Evolutionary conservation across 306 rosid species (phyloP).

Genomic region (Lathyrus tuberosus): DNA sequence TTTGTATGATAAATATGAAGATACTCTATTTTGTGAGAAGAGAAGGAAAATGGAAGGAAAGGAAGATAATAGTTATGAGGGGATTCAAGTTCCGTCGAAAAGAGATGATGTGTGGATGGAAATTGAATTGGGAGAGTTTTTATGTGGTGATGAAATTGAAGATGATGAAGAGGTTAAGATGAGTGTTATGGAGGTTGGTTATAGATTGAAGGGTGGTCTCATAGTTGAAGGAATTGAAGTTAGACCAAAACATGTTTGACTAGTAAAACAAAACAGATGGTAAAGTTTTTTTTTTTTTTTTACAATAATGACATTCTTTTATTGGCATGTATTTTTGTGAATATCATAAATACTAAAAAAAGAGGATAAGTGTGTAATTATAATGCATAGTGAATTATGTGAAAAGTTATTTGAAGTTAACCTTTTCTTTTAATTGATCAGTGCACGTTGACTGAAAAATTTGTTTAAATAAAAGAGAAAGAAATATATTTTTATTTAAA

Average conservation of each 20-base stretch:
- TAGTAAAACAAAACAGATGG: background rate
- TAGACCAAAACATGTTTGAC: conserved; percentile 42
- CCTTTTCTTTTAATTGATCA: too few relatives aligned
- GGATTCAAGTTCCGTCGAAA: background rate
- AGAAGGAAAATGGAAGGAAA: conserved; percentile 21
- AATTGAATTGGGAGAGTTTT: conserved; percentile 68
- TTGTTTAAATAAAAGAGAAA: too few relatives aligned
- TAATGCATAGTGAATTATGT: background rate
- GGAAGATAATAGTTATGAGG: background rate
- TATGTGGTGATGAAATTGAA: conserved; percentile 23
- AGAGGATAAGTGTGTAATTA: background rate
- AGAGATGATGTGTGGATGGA: conserved; percentile 77
- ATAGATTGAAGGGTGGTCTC: conserved; percentile 66
- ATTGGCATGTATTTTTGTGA: background rate
- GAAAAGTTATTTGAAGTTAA: background rate
- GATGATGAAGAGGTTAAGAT: conserved; percentile 47
- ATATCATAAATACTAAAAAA: background rate
- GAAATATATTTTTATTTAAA: too few relatives aligned
- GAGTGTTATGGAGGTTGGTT: conserved; percentile 62
- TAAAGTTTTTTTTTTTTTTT: too few relatives aligned
- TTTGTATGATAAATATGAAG: conserved; percentile 33
- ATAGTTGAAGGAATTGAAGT: conserved; percentile 63
- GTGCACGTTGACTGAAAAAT: too few relatives aligned
- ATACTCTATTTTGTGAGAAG: conserved; percentile 28
- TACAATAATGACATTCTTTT: background rate